These are phyloP conservation scores for Talaromyces thailandensis DNA, from an alignment of 495 filamentous ascomycete genomes.

Conservation along the genomic window DNA sequence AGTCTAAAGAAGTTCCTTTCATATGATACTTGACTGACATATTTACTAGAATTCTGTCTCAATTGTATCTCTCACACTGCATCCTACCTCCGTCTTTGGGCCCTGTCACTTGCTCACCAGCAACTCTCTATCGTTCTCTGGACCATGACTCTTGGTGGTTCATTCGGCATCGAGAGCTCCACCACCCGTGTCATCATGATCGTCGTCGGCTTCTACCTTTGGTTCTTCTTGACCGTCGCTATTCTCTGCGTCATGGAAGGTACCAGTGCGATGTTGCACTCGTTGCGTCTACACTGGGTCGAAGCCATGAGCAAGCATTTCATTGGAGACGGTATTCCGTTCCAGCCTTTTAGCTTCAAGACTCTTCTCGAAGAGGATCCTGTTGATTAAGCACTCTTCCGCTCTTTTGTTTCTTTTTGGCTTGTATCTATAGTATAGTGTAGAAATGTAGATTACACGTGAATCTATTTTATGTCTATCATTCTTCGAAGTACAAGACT, in stretches of 20 bases:
- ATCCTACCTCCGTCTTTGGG: slow-evolving; percentile 98
- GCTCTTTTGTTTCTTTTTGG: slow-evolving; percentile 9
- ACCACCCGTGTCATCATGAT: slow-evolving; percentile 66
- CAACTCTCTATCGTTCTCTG: slow-evolving; percentile 95
- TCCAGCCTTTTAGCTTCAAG: slow-evolving; percentile 89
- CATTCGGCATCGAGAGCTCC: slow-evolving; percentile 54
- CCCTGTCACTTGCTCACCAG: slow-evolving; percentile 92
- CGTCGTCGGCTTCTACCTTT: slow-evolving; percentile 71
- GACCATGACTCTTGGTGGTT: slow-evolving; percentile 82
- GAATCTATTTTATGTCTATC: neutral
- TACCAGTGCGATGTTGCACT: slow-evolving; percentile 86
- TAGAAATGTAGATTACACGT: neutral
- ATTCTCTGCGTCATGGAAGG: slow-evolving; percentile 79
- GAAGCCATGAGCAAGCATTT: slow-evolving; percentile 99
- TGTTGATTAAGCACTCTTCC: slow-evolving; percentile 31
- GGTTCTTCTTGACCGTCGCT: slow-evolving; percentile 76
- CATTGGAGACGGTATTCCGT: slow-evolving; percentile 85
- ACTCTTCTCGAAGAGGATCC: slow-evolving; percentile 78
- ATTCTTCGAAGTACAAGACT: too few species aligned
- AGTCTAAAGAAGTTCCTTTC: slow-evolving; percentile 18
- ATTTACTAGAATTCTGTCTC: slow-evolving; percentile 80
- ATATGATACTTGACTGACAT: slow-evolving; percentile 4
- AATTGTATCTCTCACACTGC: slow-evolving; percentile 99
- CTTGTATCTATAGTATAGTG: neutral
- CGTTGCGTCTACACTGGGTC: slow-evolving; percentile 93